Conservation (phyloP, 139 green algal genomes). For the Tetradesmus lagerheimii region DNA sequence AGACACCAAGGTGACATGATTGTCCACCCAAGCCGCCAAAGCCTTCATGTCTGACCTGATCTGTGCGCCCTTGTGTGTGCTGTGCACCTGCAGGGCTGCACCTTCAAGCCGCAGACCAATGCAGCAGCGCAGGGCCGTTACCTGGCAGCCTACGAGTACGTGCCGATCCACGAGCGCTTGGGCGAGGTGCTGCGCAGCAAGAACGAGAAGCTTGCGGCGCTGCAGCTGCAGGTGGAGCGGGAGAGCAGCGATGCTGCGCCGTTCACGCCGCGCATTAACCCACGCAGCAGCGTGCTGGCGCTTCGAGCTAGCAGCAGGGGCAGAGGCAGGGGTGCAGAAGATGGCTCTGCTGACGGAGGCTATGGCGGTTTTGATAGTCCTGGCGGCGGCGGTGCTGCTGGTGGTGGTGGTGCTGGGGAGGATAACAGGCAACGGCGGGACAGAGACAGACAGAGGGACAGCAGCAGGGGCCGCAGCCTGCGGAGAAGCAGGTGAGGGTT, state of each 20-base stretch:
- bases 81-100: constrained; percentile 25
- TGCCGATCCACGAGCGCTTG: constrained; percentile 59
- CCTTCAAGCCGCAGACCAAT: constrained; percentile 38
- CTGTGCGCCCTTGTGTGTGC: neutral
- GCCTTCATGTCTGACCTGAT: neutral
- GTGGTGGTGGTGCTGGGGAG: neutral
- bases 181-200: constrained; percentile 57
- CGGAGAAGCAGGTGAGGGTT: constrained; percentile 4
- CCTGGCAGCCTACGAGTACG: constrained; percentile 36
- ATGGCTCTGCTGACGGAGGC: too few species aligned
- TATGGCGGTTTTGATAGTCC: neutral
- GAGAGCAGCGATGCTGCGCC: neutral
- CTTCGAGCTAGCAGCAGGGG: constrained; percentile 12
- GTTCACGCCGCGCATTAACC: constrained; percentile 44
- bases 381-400: neutral
- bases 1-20: too few species aligned
- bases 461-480: constrained; percentile 10
- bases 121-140: neutral
- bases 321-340: neutral
- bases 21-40: too few species aligned
- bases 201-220: constrained; percentile 57
- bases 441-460: neutral
- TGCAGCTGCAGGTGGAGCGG: constrained; percentile 35
- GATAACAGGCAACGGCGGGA: neutral
- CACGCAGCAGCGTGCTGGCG: constrained; percentile 8